Evolutionary conservation across 2,329 filamentous ascomycete genomes (phyloP).

Genomic region (Diaporthe eres): DNA sequence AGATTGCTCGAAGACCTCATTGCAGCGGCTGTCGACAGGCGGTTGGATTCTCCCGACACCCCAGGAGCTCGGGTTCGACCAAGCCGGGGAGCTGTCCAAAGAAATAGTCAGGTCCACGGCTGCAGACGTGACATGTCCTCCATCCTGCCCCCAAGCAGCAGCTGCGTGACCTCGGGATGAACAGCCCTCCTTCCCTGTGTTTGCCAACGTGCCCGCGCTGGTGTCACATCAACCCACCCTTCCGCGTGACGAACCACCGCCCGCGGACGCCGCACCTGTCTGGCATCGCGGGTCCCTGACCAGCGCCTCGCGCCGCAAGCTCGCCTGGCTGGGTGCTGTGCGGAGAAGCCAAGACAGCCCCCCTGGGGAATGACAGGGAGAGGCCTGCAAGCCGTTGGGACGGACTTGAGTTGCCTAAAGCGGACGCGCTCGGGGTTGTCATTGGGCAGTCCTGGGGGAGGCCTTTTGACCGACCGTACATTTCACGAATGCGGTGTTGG

Average conservation of each 20-base stretch:
- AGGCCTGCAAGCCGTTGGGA: conserved; percentile 6
- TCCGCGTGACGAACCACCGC: conserved; percentile 25
- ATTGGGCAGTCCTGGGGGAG: not conserved
- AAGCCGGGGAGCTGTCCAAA: conserved; percentile 13
- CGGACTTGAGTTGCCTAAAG: conserved; percentile 33
- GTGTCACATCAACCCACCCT: conserved; percentile 30
- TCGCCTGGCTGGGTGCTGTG: not conserved
- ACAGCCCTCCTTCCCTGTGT: conserved; percentile 22
- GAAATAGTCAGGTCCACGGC: conserved; percentile 19
- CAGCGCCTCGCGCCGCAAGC: conserved; percentile 8
- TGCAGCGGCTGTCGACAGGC: conserved; percentile 13
- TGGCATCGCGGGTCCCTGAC: conserved; percentile 23
- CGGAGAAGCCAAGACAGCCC: conserved; percentile 29
- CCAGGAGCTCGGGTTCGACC: not conserved
- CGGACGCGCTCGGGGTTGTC: conserved; percentile 7
- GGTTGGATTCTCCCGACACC: not conserved
- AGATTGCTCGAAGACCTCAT: conserved; percentile 31
- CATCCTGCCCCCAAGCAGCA: conserved; percentile 1
- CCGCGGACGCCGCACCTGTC: conserved; percentile 31
- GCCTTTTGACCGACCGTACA: not conserved
- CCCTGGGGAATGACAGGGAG: not conserved
- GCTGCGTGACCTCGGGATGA: conserved; percentile 24
- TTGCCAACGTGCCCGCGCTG: conserved; percentile 25
- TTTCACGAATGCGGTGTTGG: not conserved
- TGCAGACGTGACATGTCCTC: not conserved